Base-by-base conservation (phyloP, 179 eudicot genomes). In the Silene coronaria region DNA sequence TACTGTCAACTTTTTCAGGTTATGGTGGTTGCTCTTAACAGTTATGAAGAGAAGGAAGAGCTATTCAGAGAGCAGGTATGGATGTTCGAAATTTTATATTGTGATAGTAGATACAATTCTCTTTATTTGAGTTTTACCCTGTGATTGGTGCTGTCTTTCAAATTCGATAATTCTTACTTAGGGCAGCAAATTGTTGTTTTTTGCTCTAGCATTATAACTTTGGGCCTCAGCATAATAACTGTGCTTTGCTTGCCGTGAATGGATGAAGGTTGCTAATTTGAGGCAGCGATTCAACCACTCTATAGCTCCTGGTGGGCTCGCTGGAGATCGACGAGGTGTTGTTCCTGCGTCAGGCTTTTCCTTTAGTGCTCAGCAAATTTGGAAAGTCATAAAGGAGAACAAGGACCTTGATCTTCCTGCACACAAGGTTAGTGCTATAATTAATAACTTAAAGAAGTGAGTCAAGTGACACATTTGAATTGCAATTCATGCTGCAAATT, bases 271-370 rank as follows among this genome's bases (percentile, higher is more conserved):
- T 83, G 88, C 97, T 61, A 84, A 77, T 76, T 85, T 96, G 79
- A 86, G 97, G 86, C 91, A 93, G 77, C 83, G 91, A 58, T 96
- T 96, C 83, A 78, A 75, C 80, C 91, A 96, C 71, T 96, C 99
- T 34, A 92, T 95, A 78, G 97, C 97, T 71, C 99, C 97, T 83
- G 99, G 99, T 73, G 97, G 99, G 74, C 97, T 96, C 77, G 99
- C 99, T 77, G 97, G 97, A 75, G 99, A 96, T 82, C 90, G 99
- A 19, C 88, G 93, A 61, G 96, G 90, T 59, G 99, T 89, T 16
- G 99, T 96, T 85, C 99, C 99, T 79, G 97, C 96, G 67, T 96
- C 99, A 36, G 99, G 99, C 42, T 96, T 95, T 86, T 88, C 93
- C 74, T 95, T 89, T 74, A 95, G 97, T 80, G 89, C 97, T 11